Percentiles rank a stretch among this genome's conserved stretches.
Conservation (phyloP, 805 yeast genomes). For the Spathaspora hagerdaliae region DNA sequence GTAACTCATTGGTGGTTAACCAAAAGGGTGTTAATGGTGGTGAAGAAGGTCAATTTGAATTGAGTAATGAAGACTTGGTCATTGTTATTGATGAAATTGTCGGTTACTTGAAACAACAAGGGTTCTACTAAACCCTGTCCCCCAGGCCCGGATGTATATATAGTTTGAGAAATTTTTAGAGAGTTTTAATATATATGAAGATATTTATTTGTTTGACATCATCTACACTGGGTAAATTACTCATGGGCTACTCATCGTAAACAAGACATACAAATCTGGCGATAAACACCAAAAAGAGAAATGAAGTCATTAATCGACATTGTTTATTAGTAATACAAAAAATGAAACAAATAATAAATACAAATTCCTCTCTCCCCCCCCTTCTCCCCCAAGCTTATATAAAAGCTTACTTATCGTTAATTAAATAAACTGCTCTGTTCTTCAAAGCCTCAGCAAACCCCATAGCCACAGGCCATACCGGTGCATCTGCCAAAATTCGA, state of each 20-base stretch:
- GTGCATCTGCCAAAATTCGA: slow-evolving; percentile 76
- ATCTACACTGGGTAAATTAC: no score
- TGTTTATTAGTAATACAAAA: not conserved
- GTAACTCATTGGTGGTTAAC: slow-evolving; percentile 48
- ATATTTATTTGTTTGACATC: no score
- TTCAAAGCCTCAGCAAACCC: slow-evolving; percentile 77
- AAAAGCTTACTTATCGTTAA: not conserved
- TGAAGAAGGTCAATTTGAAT: slow-evolving; percentile 10
- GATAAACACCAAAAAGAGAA: no score
- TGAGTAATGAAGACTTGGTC: slow-evolving; percentile 17
- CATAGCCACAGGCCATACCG: slow-evolving; percentile 80
- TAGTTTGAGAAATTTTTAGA: no score
- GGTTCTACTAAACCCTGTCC: slow-evolving; percentile 50
- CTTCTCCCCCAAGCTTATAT: no score
- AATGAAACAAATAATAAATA: not conserved
- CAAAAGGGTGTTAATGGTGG: slow-evolving; percentile 11
- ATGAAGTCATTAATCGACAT: no score
- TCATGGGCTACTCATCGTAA: no score
- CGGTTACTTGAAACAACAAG: slow-evolving; percentile 72
- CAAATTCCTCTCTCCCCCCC: not conserved
- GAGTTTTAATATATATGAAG: no score
- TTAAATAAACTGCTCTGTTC: slow-evolving; percentile 38
- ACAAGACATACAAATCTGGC: no score
- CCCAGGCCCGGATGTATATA: no score
- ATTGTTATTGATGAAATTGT: slow-evolving; percentile 69